These are phyloP conservation scores for Parathielavia hyrcaniae DNA, from an alignment of 495 filamentous ascomycete species.

Conservation along the genomic window DNA sequence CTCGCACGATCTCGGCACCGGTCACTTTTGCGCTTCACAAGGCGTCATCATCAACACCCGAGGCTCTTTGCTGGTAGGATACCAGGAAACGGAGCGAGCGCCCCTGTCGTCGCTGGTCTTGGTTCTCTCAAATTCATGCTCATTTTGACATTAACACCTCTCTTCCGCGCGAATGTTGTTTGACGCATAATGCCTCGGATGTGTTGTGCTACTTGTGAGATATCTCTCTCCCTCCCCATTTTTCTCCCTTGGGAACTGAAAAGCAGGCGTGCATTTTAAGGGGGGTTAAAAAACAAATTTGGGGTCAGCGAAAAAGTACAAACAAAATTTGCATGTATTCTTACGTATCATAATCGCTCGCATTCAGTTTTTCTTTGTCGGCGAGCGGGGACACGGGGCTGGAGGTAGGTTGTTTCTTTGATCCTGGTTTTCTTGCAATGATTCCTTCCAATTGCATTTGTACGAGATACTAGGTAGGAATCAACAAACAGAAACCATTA, in stretches of 20 bases:
- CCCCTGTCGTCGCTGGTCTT: not conserved
- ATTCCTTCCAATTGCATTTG: not conserved
- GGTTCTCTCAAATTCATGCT: constrained; percentile 8
- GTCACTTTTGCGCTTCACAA: not conserved
- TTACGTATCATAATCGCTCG: not conserved
- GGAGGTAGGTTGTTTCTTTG: not conserved
- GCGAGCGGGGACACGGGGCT: not conserved
- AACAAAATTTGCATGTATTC: not conserved
- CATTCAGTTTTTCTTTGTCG: not conserved
- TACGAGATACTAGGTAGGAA: not conserved
- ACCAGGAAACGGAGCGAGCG: not conserved
- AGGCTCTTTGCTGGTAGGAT: not conserved
- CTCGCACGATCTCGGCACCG: too few species aligned
- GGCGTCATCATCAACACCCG: not conserved
- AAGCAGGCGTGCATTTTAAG: too few species aligned
- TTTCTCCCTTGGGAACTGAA: not conserved
- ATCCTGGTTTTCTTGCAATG: not conserved
- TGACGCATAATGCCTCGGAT: not conserved
- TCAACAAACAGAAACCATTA: not conserved
- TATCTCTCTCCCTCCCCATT: not conserved
- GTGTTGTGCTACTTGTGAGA: constrained; percentile 4
- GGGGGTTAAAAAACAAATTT: not conserved
- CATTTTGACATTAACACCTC: constrained; percentile 2
- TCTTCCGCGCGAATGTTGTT: constrained; percentile 1
- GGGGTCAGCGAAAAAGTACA: not conserved